Conservation (phyloP, 1,284 basidiomycete genomes). For the Leccinum brunneo-olivaceum region DNA sequence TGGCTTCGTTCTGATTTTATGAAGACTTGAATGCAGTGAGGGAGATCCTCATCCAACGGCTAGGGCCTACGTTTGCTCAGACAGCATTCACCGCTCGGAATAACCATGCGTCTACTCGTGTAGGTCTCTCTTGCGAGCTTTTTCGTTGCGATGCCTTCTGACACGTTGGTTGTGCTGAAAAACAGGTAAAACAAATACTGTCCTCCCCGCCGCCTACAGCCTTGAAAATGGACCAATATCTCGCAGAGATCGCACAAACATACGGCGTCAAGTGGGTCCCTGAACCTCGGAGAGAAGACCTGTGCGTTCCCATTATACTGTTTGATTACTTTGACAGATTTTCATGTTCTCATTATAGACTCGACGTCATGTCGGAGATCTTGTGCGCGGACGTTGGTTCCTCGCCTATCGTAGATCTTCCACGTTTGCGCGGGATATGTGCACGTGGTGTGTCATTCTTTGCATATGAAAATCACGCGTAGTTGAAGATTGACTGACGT, state of each 20-base stretch:
- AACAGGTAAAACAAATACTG: constrained; percentile 45
- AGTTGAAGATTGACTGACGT: constrained; percentile 2
- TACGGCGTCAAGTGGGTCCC: constrained; percentile 59
- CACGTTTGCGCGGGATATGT: constrained; percentile 48
- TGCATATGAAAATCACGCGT: neutral
- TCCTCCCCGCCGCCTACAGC: constrained; percentile 49
- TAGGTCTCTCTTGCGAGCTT: constrained; percentile 31
- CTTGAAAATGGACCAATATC: constrained; percentile 47
- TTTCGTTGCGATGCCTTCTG: neutral
- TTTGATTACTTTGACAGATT: neutral
- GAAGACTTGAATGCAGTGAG: constrained; percentile 54
- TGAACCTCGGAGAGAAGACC: constrained; percentile 52
- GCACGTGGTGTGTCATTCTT: constrained; percentile 41
- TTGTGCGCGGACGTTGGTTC: constrained; percentile 40
- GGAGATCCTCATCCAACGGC: constrained; percentile 46
- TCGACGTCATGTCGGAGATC: constrained; percentile 51
- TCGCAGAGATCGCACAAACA: constrained; percentile 46
- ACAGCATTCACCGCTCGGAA: constrained; percentile 48
- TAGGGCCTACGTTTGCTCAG: constrained; percentile 52
- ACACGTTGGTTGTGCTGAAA: constrained; percentile 7
- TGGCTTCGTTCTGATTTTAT: constrained; percentile 1
- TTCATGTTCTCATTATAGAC: constrained; percentile 30
- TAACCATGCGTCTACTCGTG: constrained; percentile 48
- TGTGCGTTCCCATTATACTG: constrained; percentile 38
- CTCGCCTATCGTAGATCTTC: constrained; percentile 50